Conservation (phyloP, 305 asterid species). For the Solanum hybrid region DNA sequence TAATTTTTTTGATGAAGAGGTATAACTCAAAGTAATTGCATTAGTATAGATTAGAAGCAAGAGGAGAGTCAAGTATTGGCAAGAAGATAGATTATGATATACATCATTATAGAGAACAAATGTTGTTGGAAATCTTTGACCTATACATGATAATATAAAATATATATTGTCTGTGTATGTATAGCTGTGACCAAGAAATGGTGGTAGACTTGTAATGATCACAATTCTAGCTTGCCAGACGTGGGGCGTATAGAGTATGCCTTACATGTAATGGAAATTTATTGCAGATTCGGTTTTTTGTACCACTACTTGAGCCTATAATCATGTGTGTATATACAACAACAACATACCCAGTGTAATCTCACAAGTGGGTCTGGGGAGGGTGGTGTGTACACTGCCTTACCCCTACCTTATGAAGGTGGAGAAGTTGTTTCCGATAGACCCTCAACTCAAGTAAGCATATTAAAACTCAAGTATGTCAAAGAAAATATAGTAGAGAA, state of each 20-base stretch:
- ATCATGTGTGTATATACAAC: neutral
- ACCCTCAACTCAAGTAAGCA: neutral
- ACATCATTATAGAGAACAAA: neutral
- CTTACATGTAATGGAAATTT: neutral
- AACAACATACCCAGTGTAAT: neutral
- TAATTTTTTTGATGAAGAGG: neutral
- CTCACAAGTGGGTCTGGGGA: neutral
- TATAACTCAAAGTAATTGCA: neutral
- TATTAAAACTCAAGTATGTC: neutral
- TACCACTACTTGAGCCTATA: neutral
- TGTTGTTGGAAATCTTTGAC: neutral
- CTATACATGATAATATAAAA: neutral
- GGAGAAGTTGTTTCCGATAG: neutral
- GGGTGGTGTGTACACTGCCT: neutral
- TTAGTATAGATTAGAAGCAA: neutral
- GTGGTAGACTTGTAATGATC: neutral
- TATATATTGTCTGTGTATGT: neutral
- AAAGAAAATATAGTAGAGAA: neutral
- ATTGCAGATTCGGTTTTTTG: neutral
- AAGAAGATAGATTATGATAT: neutral
- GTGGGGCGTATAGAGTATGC: neutral
- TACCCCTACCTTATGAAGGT: neutral
- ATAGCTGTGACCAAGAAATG: neutral
- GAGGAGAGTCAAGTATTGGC: neutral
- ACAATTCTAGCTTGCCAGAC: neutral